Conservation (phyloP, 768 basidiomycete species). For the Amanita pallidorosea region DNA sequence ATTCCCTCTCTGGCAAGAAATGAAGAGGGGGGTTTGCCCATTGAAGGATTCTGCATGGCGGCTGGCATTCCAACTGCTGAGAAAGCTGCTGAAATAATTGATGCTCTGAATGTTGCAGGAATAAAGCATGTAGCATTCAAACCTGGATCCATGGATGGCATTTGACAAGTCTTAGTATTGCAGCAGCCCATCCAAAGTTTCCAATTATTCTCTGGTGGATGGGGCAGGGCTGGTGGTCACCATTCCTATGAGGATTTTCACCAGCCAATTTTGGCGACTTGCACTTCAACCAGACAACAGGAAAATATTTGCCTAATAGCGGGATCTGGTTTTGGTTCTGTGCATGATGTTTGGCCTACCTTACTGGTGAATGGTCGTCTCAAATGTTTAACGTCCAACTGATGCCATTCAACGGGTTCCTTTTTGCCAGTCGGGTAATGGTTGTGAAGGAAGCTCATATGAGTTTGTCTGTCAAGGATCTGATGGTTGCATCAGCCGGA, state of each 20-base stretch:
- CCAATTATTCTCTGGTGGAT: slow-evolving; percentile 99
- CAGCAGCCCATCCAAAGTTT: slow-evolving; percentile 87
- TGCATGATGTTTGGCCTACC: slow-evolving; percentile 96
- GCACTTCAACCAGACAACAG: slow-evolving; percentile 81
- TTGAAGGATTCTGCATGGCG: slow-evolving; percentile 99
- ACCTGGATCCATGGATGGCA: slow-evolving; percentile 95
- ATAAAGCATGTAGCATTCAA: slow-evolving; percentile 98
- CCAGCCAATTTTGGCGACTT: slow-evolving; percentile 86
- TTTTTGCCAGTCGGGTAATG: slow-evolving; percentile 97
- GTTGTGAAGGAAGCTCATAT: slow-evolving; percentile 98
- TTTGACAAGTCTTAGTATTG: slow-evolving; percentile 96
- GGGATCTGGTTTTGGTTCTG: slow-evolving; percentile 93
- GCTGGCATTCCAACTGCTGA: slow-evolving; percentile 96
- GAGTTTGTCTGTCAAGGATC: slow-evolving; percentile 86
- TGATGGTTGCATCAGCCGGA: slow-evolving; percentile 91
- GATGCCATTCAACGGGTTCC: slow-evolving; percentile 98
- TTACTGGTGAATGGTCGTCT: slow-evolving; percentile 92
- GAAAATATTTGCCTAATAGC: slow-evolving; percentile 83
- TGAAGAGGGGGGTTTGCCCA: slow-evolving; percentile 87
- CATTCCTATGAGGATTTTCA: slow-evolving; percentile 99
- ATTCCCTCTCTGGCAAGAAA: slow-evolving; percentile 94
- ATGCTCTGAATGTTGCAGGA: slow-evolving; percentile 66
- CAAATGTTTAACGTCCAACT: slow-evolving; percentile 73
- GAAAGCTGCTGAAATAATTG: slow-evolving; percentile 95
- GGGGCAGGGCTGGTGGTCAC: slow-evolving; percentile 96